Evolutionary conservation across 805 yeast species (phyloP).

Genomic region (Schizosaccharomyces lindneri): DNA sequence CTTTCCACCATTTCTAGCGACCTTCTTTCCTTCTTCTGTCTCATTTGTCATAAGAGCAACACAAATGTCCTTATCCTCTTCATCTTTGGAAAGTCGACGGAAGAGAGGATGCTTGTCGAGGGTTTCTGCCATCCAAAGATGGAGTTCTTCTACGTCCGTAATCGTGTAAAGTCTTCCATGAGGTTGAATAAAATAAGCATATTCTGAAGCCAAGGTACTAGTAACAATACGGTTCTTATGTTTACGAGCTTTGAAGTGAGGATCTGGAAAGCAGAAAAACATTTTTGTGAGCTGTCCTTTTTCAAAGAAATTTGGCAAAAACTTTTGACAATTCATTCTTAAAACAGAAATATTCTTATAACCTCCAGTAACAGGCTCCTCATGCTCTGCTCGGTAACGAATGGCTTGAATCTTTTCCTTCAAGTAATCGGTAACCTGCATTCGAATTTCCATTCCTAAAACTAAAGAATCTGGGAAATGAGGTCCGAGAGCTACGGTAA

Average conservation of each 20-base stretch:
- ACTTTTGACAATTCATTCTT: conserved; percentile 93
- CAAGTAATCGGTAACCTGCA: conserved; percentile 89
- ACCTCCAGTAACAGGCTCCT: conserved; percentile 11
- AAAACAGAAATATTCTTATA: conserved; percentile 75
- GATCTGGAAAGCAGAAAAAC: conserved; percentile 98
- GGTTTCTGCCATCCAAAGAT: conserved; percentile 89
- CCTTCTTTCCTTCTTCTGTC: conserved; percentile 98
- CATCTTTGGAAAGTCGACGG: conserved; percentile 49
- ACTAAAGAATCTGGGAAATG: conserved; percentile 48
- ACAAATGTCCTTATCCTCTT: conserved; percentile 62
- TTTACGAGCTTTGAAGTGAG: conserved; percentile 90
- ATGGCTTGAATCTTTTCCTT: conserved; percentile 85
- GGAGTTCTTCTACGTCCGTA: conserved; percentile 83
- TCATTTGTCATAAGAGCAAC: conserved; percentile 68
- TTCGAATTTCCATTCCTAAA: conserved; percentile 73
- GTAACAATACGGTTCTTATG: conserved; percentile 94
- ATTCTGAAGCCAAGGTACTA: conserved; percentile 61
- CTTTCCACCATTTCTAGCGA: conserved; percentile 63
- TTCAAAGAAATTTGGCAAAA: conserved; percentile 74
- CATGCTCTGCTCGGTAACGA: conserved; percentile 27
- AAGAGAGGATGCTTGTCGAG: conserved; percentile 77
- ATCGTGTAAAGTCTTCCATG: conserved; percentile 83
- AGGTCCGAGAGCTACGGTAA: conserved; percentile 55
- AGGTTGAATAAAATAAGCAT: conserved; percentile 67
- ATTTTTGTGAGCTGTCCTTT: conserved; percentile 52